These are phyloP conservation scores for Thermomucor indicae-seudaticae DNA, from an alignment of 371 early-diverging fungal species.

Conservation along the genomic window DNA sequence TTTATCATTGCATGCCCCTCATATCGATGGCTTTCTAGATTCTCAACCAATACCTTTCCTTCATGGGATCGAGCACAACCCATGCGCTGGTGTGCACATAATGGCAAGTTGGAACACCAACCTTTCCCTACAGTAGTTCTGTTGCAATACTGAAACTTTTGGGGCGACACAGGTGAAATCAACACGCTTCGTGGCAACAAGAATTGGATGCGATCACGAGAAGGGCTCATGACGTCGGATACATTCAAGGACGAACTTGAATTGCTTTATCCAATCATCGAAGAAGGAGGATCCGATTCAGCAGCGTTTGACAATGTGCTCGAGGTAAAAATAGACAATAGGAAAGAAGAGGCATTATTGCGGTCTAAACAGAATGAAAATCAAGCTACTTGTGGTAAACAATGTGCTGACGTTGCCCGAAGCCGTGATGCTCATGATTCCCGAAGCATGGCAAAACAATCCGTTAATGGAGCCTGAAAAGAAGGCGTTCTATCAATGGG, in stretches of 20 bases:
- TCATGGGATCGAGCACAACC: slow-evolving; percentile 98
- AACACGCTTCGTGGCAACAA: slow-evolving; percentile 97
- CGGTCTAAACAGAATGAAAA: too few species aligned
- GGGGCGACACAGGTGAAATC: slow-evolving; percentile 97
- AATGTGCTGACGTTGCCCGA: slow-evolving; percentile 90
- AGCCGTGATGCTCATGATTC: slow-evolving; percentile 96
- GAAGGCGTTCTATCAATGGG: slow-evolving; percentile 94
- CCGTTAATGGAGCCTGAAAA: slow-evolving; percentile 79
- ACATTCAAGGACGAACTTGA: slow-evolving; percentile 79
- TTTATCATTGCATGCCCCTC: background rate
- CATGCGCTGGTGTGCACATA: slow-evolving; percentile 96
- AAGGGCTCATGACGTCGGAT: slow-evolving; percentile 85
- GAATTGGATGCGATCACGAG: slow-evolving; percentile 98
- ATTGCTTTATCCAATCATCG: slow-evolving; percentile 89
- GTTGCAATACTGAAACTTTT: too few species aligned
- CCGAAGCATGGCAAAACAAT: slow-evolving; percentile 96
- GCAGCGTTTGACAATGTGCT: slow-evolving; percentile 96
- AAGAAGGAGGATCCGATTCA: slow-evolving; percentile 96
- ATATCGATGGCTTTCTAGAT: slow-evolving; percentile 46
- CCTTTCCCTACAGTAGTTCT: too few species aligned
- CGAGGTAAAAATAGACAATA: too few species aligned
- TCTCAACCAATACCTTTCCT: slow-evolving; percentile 98
- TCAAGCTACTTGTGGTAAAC: slow-evolving; percentile 83
- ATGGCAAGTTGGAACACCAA: slow-evolving; percentile 59
- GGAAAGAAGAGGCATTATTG: too few species aligned